A percentile compares a stretch with the other conserved stretches of the same genome.
Conservation (phyloP, 768 basidiomycete species). For the Neoboletus magnificus region DNA sequence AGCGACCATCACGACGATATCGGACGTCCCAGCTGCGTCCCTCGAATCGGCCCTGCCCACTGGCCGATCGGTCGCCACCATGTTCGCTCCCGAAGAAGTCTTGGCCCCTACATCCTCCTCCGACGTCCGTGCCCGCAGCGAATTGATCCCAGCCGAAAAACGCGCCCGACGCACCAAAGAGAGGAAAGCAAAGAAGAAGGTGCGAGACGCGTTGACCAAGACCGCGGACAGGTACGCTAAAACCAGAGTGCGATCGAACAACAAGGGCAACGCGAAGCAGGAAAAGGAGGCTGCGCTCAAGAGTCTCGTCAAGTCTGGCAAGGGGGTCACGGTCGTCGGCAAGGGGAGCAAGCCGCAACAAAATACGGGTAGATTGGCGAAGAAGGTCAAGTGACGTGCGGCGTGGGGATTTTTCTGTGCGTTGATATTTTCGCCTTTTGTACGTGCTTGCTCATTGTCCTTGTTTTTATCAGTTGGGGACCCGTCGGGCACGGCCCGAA, state of each 20-base stretch:
- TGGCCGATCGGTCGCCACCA: constrained; percentile 64
- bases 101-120: constrained; percentile 53
- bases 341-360: constrained; percentile 49
- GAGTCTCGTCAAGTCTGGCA: constrained; percentile 78
- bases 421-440: not conserved
- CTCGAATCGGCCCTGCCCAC: constrained; percentile 92
- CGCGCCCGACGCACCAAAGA: constrained; percentile 62
- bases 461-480: not conserved
- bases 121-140: constrained; percentile 62
- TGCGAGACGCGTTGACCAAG: constrained; percentile 61
- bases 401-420: not conserved
- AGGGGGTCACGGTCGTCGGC: constrained; percentile 85
- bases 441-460: not conserved
- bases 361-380: constrained; percentile 11
- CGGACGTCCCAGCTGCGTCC: constrained; percentile 76
- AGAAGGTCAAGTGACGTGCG: constrained; percentile 25
- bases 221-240: constrained; percentile 58
- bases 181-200: constrained; percentile 67
- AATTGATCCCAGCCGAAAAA: constrained; percentile 86
- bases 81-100: constrained; percentile 94
- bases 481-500: not conserved
- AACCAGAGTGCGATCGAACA: constrained; percentile 37
- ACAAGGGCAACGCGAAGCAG: constrained; percentile 50
- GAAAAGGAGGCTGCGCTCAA: constrained; percentile 84
- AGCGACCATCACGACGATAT: constrained; percentile 76